These are phyloP conservation scores for Rhodotorula kratochvilovae DNA, from an alignment of 768 basidiomycete species.

Conservation along the genomic window DNA sequence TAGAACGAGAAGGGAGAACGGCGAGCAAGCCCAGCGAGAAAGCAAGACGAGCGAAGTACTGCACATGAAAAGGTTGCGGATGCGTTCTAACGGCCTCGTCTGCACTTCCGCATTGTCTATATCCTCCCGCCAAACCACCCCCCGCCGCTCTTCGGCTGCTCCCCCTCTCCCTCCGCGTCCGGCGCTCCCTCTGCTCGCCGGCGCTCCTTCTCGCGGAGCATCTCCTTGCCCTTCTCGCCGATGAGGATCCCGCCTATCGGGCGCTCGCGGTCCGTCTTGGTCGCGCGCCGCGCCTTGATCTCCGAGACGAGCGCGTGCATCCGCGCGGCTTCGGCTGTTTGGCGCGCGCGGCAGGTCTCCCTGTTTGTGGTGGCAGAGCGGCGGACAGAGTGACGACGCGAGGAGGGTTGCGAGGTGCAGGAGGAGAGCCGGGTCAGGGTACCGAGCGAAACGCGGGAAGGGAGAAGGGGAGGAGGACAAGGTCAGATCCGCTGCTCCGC, in stretches of 20 bases:
- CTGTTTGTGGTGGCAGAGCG: neutral
- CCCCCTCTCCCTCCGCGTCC: neutral
- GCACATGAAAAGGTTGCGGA: no score
- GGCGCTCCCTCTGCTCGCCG: neutral
- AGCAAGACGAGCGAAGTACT: no score
- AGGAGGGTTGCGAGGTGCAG: neutral
- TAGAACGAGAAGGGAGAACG: no score
- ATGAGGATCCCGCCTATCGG: conserved; percentile 18
- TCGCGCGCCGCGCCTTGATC: conserved; percentile 18
- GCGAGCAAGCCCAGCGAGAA: no score
- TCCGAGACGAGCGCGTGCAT: conserved; percentile 33
- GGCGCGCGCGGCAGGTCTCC: conserved; percentile 28
- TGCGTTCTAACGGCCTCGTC: no score
- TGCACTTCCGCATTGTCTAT: neutral
- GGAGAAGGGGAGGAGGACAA: neutral
- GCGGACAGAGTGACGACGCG: neutral
- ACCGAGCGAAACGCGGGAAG: neutral
- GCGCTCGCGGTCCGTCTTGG: conserved; percentile 2
- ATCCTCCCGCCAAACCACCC: neutral
- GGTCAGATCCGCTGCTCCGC: neutral
- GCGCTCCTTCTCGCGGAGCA: conserved; percentile 8
- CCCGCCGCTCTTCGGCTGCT: neutral
- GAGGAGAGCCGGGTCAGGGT: no score
- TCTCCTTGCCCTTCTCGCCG: conserved; percentile 22
- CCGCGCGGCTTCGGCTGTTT: conserved; percentile 31